Conservation (phyloP, 176 grass and related monocot species). For the Lolium perenne region DNA sequence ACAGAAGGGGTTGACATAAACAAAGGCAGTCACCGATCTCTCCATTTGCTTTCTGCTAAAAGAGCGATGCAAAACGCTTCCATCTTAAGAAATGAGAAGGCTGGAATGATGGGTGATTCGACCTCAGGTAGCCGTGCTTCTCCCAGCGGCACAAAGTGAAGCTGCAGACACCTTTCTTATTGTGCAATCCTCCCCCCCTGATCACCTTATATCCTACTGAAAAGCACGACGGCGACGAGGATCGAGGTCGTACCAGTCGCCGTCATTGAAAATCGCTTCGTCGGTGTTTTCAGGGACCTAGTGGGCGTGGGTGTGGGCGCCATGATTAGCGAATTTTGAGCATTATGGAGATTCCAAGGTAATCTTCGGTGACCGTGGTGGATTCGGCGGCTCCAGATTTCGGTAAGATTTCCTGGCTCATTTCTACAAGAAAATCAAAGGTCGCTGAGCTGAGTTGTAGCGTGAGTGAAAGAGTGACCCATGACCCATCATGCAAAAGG, state of each 20-base stretch:
- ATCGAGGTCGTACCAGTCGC: slow-evolving; percentile 24
- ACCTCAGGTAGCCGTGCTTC: slow-evolving; percentile 28
- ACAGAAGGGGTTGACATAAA: slow-evolving; percentile 41
- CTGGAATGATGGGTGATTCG: slow-evolving; percentile 51
- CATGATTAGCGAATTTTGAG: slow-evolving; percentile 52
- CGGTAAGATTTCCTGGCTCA: slow-evolving; percentile 45
- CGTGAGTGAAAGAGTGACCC: background rate
- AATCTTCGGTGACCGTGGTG: slow-evolving; percentile 60
- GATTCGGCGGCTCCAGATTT: slow-evolving; percentile 58
- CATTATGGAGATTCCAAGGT: slow-evolving; percentile 59
- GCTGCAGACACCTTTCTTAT: slow-evolving; percentile 32
- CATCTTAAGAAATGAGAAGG: slow-evolving; percentile 42
- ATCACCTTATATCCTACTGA: slow-evolving; percentile 40
- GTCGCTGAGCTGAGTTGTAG: slow-evolving; percentile 20
- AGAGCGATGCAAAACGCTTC: slow-evolving; percentile 47
- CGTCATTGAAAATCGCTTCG: slow-evolving; percentile 50
- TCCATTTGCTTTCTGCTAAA: slow-evolving; percentile 26
- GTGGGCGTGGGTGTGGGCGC: slow-evolving; percentile 23
- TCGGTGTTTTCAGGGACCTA: slow-evolving; percentile 27
- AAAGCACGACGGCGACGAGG: slow-evolving; percentile 11
- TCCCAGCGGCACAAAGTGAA: slow-evolving; percentile 44
- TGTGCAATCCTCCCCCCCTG: slow-evolving; percentile 26
- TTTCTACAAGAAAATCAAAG: slow-evolving; percentile 37
- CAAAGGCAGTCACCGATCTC: slow-evolving; percentile 34
- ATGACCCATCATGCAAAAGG: slow-evolving; percentile 40